Evolutionary conservation across 106 monocot species (phyloP), one percentile per base, ranked within the genome.

Genomic region (Acorus gramineus): DNA sequence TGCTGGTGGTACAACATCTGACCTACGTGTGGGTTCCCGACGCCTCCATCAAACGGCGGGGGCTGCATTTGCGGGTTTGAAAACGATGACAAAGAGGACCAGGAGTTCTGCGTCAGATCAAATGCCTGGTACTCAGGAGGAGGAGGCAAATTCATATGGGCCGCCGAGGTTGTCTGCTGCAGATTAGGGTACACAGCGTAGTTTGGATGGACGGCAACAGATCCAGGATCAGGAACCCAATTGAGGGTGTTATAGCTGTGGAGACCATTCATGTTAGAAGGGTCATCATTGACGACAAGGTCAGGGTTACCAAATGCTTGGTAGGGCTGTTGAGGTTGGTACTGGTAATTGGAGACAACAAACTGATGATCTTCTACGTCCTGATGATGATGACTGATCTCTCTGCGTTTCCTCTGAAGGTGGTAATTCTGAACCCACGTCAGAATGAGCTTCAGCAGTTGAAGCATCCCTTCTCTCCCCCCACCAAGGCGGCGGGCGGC

Each of bases 391-490:
- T 28, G 28, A 28, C 28, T 28, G 28, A 28, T 28, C 28, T 28
- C 28, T 28, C 28, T 28, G 28, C 28, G 1, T 28, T 70, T 78
- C 56, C 78, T 80, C 54, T 85, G 75, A 42, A 98, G 76, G 57
- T 98, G 96, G 74, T 91, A 52, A 77, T 79, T 81, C 70, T 98
- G 96, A 2, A 98, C 91, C 96, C 91, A 98, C 6, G 85, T 8
- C 3, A 98, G 81, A 11, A 98, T 92, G 42, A 98, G 88, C 69
- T 88, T 91, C 13, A 98, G 67, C 28, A 98, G 78, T 72, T 98
- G 80, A 63, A 68, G 77, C 66, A 71, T 76, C 42, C 83, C 96
- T 4, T 85, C 76, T 11, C 67, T 76, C 0, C 82, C 82, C 0
- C 84, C 82, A 7, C 96, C 96, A n/a, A 98, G 88, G 0, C 82